Evolutionary conservation across 805 yeast species (phyloP).

Genomic region (Zygoascus bituminiphila): DNA sequence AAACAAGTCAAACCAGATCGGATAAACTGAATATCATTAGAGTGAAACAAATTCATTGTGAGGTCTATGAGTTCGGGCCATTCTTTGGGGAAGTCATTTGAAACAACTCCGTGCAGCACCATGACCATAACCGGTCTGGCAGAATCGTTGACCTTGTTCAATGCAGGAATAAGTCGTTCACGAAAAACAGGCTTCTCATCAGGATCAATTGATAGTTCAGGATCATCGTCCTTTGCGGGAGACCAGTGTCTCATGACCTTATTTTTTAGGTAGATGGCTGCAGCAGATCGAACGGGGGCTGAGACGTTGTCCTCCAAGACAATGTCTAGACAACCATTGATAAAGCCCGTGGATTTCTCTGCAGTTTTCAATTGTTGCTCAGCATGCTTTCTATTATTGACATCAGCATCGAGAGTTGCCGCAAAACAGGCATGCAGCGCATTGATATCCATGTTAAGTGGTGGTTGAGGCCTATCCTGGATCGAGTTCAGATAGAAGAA

Average conservation of each 20-base stretch:
- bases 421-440: conserved; percentile 66
- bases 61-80: conserved; percentile 50
- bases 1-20: conserved; percentile 66
- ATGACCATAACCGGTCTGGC: conserved; percentile 37
- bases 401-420: conserved; percentile 67
- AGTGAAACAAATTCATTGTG: conserved; percentile 39
- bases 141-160: conserved; percentile 41
- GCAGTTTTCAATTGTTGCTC: conserved; percentile 56
- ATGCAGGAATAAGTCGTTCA: conserved; percentile 56
- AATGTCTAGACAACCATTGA: conserved; percentile 76
- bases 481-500: background rate
- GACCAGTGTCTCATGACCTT: conserved; percentile 59
- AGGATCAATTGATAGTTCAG: conserved; percentile 37
- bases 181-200: conserved; percentile 72
- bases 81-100: conserved; percentile 39
- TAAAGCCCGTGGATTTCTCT: conserved; percentile 57
- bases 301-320: conserved; percentile 46
- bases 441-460: conserved; percentile 51
- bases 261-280: conserved; percentile 80
- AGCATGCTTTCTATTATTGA: conserved; percentile 52
- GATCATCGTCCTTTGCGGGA: conserved; percentile 25
- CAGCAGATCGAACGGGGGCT: conserved; percentile 51
- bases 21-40: conserved; percentile 38
- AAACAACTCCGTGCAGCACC: conserved; percentile 43
- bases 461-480: background rate